Base-by-base conservation (phyloP, 2,329 filamentous ascomycete species). In the Scytalidium sp. region DNA sequence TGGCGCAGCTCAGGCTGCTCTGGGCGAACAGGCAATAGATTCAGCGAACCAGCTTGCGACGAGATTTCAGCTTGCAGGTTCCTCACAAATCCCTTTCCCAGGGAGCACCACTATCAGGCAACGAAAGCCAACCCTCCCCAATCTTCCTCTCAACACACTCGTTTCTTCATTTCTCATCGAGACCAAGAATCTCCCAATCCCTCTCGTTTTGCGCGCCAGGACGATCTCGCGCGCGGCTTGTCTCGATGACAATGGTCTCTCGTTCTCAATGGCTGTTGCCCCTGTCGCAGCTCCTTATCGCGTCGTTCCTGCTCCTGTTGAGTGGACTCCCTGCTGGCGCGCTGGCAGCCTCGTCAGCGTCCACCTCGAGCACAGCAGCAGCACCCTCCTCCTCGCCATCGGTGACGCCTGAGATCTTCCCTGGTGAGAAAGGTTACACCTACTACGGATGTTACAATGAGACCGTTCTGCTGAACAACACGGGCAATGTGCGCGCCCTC, bases 361-460 rank as follows among this genome's bases (percentile, higher is more conserved):
- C 22, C 41, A 21, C 43, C 39, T 3, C 8, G 15, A 41, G 46
- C 3, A 46, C 50, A 5, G 50, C 51, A 5, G 45, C 54, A 15
- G 45, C 49, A 19, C 49, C 43, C 11, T 25, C 52, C 9, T 20
- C 45, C 15, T n/a, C n/a, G n/a, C n/a, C n/a, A n/a, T n/a, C n/a
- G n/a, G n/a, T n/a, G n/a, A 36, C 32, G 25, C 50, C 56, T 2
- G 54, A 13, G 17, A 54, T 62, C 45, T 56, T 47, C 25, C 51
- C 56, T 0, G 52, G 50, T 2, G 49, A 50, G 5, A 32, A 46
- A 8, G 50, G 47, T 20, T 62, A 56, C 51, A 42, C 41, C 4
- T 71, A 71, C 52, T 55, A 58, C 6, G 70, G 70, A 21, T 72
- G 70, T 52, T 71, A 64, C 53, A 70, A 70, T 44, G 70, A 72